Base-by-base conservation (phyloP, 148 eudicot species). In the Rhododendron griersonianum region DNA sequence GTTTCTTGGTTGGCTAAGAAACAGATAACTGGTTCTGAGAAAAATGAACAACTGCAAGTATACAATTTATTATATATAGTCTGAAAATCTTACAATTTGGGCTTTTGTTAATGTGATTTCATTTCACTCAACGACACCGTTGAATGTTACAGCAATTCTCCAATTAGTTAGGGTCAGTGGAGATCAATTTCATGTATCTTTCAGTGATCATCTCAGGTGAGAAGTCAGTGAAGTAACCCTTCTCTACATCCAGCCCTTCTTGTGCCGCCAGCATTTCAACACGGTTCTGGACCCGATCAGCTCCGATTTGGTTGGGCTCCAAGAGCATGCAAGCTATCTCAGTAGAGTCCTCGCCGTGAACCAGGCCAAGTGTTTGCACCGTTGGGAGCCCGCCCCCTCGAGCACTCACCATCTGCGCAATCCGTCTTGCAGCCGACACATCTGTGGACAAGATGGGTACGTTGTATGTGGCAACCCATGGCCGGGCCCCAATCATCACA, bases 361-460 rank as follows among this genome's bases (percentile, higher is more conserved):
- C 93, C 33, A 93, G 88, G 41, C 94, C 94, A 21, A 93, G 80
- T 1, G 95, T 87, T 55, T 93, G 95, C 61, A 93, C 94, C 0
- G 93, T 89, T 0, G 95, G 94, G 61, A 93, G 91, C 45, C 95
- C 94, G 3, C 95, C 95, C 25, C 95, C 95, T 85, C 94, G 89
- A 8, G 91, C 94, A 57, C 95, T 90, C 35, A 91, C 95, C 93
- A 88, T 91, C 16, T 78, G 87, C 0, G 95, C 92, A 28, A 93
- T 92, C 65, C 91, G 86, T 48, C 90, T 81, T 19, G 94, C 78
- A 1, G 86, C 89, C 5, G 93, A 86, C 21, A 92, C 83, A 48
- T 93, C 94, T 0, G 94, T 93, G 65, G 95, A 93, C 89, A 92
- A 67, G 63, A 93, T 92, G 39, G 95, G 95, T 11, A 93, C 87